Percentiles rank a stretch among this genome's conserved stretches.
Evolutionary conservation across 2,329 filamentous ascomycete species (phyloP).

Genomic region (Thelonectria blattea): DNA sequence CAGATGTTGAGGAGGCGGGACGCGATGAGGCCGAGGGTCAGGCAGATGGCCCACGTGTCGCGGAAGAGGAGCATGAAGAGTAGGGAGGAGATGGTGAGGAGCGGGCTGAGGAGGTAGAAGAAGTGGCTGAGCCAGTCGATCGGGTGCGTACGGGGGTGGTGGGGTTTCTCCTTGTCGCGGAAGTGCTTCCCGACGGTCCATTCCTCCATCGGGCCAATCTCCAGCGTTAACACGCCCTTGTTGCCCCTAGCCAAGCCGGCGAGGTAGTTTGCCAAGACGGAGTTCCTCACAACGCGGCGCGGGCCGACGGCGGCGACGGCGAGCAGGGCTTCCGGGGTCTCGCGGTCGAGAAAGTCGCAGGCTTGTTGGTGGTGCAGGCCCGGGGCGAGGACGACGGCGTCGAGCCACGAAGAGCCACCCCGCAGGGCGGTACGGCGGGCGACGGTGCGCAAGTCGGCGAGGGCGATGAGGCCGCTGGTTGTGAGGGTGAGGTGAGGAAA

Average conservation of each 20-base stretch:
- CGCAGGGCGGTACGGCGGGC: slow-evolving; percentile 61
- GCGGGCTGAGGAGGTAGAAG: slow-evolving; percentile 54
- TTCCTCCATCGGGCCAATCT: slow-evolving; percentile 34
- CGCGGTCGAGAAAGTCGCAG: slow-evolving; percentile 55
- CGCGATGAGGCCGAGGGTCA: slow-evolving; percentile 56
- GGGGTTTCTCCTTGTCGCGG: slow-evolving; percentile 3
- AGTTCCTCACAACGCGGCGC: slow-evolving; percentile 51
- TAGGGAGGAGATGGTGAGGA: slow-evolving; percentile 53
- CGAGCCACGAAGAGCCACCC: slow-evolving; percentile 62
- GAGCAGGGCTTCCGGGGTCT: slow-evolving; percentile 44
- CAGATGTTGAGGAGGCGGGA: slow-evolving; percentile 62
- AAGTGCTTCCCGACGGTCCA: slow-evolving; percentile 33
- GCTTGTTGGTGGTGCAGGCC: slow-evolving; percentile 67
- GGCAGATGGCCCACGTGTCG: slow-evolving; percentile 59
- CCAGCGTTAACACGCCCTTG: slow-evolving; percentile 36
- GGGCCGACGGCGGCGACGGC: slow-evolving; percentile 26
- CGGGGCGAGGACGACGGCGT: slow-evolving; percentile 63
- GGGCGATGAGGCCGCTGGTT: slow-evolving; percentile 61
- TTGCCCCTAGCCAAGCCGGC: slow-evolving; percentile 37
- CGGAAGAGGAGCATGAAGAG: slow-evolving; percentile 53
- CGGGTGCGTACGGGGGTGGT: slow-evolving; percentile 23
- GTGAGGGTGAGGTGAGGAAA: slow-evolving; percentile 54
- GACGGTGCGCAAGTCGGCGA: slow-evolving; percentile 64
- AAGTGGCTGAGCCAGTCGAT: slow-evolving; percentile 56
- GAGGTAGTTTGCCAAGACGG: slow-evolving; percentile 58